A percentile compares a stretch with the other conserved stretches of the same genome.
These are phyloP conservation scores for Quercus dentata DNA, from an alignment of 306 rosid species.

Conservation along the genomic window DNA sequence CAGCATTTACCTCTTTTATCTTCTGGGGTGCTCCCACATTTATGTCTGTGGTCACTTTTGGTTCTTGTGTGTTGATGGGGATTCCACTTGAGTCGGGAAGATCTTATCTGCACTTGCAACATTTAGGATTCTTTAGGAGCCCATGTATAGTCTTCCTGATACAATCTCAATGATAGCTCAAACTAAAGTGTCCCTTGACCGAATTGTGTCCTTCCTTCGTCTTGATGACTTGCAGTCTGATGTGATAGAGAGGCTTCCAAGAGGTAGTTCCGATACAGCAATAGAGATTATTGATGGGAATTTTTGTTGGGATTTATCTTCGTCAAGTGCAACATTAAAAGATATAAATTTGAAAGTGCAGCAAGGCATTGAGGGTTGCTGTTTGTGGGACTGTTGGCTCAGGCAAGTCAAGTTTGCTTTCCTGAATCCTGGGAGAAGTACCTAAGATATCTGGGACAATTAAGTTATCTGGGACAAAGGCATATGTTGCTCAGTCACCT, in stretches of 20 bases:
- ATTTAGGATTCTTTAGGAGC: constrained; percentile 76
- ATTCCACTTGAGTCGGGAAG: constrained; percentile 86
- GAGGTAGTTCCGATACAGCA: constrained; percentile 55
- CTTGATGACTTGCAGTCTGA: constrained; percentile 66
- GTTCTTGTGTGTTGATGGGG: constrained; percentile 64
- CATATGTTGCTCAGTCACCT: constrained; percentile 84
- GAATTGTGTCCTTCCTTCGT: constrained; percentile 68
- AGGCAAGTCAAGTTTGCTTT: constrained; percentile 87
- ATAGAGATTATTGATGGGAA: constrained; percentile 59
- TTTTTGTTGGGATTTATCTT: constrained; percentile 79
- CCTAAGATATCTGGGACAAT: constrained; percentile 65
- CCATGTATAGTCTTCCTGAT: constrained; percentile 66
- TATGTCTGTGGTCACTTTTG: constrained; percentile 72
- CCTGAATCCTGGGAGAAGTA: constrained; percentile 79
- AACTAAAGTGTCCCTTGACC: constrained; percentile 77
- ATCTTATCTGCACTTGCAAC: constrained; percentile 86
- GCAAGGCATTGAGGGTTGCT: constrained; percentile 75
- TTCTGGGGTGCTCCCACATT: constrained; percentile 73
- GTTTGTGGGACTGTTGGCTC: constrained; percentile 89
- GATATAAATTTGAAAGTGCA: constrained; percentile 45
- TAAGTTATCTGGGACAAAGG: constrained; percentile 75
- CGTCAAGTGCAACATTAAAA: constrained; percentile 43
- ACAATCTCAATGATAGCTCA: constrained; percentile 68
- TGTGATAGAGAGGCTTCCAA: constrained; percentile 59
- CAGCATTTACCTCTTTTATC: constrained; percentile 45